Evolutionary conservation across 2,329 filamentous ascomycete species (phyloP).

Genomic region (Metarhizium brunneum): DNA sequence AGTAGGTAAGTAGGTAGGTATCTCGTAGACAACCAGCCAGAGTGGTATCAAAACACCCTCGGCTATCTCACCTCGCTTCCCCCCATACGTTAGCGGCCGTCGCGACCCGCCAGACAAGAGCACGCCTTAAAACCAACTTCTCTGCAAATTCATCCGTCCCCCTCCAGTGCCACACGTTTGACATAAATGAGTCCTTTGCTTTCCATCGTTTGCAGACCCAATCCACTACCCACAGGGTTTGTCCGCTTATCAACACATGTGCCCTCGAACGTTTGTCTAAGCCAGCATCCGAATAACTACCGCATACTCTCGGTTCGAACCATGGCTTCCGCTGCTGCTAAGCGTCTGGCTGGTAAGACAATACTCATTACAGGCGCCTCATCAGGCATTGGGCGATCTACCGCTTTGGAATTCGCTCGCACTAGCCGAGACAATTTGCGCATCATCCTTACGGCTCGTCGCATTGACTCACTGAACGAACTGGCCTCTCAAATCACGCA

Average conservation of each 20-base stretch:
- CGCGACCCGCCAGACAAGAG: too few species aligned
- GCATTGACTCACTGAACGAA: conserved; percentile 68
- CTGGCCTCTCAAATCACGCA: conserved; percentile 66
- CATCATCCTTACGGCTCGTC: conserved; percentile 80
- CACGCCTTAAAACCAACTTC: too few species aligned
- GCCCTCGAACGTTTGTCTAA: neutral
- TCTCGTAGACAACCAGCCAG: too few species aligned
- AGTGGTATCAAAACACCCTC: too few species aligned
- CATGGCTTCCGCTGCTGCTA: conserved; percentile 50
- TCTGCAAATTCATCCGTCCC: neutral
- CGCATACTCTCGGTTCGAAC: neutral
- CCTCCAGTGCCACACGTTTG: neutral
- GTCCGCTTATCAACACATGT: neutral
- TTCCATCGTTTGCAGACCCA: neutral
- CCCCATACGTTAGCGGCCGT: too few species aligned
- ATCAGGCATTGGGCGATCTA: conserved; percentile 77
- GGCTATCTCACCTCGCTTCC: too few species aligned
- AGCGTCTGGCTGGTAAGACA: conserved; percentile 89
- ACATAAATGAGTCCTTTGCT: neutral
- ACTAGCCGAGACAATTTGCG: conserved; percentile 72
- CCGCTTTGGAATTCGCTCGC: conserved; percentile 86
- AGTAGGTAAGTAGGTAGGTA: too few species aligned
- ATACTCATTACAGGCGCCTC: conserved; percentile 86
- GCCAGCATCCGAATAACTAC: neutral
- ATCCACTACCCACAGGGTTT: neutral